phyloP scores from a whole-genome alignment of 2,329 filamentous ascomycete species.

The Lasiodiplodia sp. region DNA sequence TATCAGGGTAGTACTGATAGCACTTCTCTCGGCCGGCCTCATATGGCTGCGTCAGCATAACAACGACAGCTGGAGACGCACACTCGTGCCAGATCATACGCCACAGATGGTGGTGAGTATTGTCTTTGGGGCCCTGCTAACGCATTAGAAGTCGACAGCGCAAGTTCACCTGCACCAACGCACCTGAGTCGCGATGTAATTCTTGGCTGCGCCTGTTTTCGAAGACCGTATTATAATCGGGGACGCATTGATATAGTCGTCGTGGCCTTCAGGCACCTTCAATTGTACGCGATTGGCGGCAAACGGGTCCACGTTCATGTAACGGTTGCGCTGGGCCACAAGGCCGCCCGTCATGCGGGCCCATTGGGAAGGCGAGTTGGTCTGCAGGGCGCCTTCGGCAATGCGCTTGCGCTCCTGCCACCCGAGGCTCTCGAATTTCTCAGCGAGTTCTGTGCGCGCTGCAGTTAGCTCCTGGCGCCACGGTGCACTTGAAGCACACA shows the following conservation, averaged over 20 bases:
- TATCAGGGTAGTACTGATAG: constrained; percentile 81
- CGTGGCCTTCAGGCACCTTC: constrained; percentile 71
- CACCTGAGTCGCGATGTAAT: constrained; percentile 89
- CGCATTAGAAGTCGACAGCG: constrained; percentile 14
- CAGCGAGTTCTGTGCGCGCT: constrained; percentile 58
- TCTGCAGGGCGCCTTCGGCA: constrained; percentile 44
- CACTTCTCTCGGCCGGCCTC: constrained; percentile 84
- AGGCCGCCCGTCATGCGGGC: constrained; percentile 65
- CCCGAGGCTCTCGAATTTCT: constrained; percentile 68
- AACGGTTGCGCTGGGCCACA: constrained; percentile 76
- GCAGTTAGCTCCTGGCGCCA: constrained; percentile 21
- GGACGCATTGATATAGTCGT: constrained; percentile 62
- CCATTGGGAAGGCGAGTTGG: constrained; percentile 58
- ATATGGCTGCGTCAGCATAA: constrained; percentile 92
- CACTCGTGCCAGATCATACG: constrained; percentile 91
- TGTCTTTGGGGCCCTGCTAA: constrained; percentile 75
- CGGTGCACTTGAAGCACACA: constrained; percentile 4
- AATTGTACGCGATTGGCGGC: constrained; percentile 84
- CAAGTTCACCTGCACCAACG: not conserved
- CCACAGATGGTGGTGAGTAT: constrained; percentile 84
- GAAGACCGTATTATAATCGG: constrained; percentile 54
- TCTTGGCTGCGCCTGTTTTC: constrained; percentile 50
- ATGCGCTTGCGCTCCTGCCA: constrained; percentile 66
- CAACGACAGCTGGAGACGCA: constrained; percentile 75
- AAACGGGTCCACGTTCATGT: constrained; percentile 89